Evolutionary conservation across 306 rosid species (phyloP).

Genomic region (Sesbania bispinosa): DNA sequence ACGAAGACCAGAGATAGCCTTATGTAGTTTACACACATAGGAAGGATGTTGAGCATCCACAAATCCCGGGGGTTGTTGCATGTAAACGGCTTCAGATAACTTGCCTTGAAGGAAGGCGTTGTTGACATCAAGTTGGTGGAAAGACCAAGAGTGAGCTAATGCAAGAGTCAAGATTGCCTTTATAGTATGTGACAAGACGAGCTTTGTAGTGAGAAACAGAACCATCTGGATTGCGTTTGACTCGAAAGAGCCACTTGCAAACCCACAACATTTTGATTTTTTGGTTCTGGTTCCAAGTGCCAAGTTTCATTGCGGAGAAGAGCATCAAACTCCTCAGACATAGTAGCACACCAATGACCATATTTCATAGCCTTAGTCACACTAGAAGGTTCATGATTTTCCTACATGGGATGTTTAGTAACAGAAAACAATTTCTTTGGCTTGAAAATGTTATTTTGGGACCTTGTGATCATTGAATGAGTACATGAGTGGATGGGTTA

Average conservation of each 20-base stretch:
- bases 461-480: not conserved
- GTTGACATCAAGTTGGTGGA: not conserved
- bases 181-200: not conserved
- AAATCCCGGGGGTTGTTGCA: not conserved
- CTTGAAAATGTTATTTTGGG: not conserved
- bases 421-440: not conserved
- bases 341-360: not conserved
- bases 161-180: not conserved
- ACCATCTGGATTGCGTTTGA: not conserved
- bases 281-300: no score
- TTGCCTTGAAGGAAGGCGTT: not conserved
- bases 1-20: not conserved
- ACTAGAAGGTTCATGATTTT: not conserved
- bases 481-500: no score
- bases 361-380: not conserved
- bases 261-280: no score
- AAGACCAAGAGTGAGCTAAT: not conserved
- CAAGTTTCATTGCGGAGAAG: not conserved
- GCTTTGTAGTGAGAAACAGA: not conserved
- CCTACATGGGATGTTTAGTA: not conserved
- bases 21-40: not conserved
- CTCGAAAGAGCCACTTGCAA: not conserved
- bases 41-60: not conserved
- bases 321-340: not conserved
- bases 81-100: not conserved